Conservation (phyloP, 2,329 filamentous ascomycete genomes). For the Penicillium brasilianum region DNA sequence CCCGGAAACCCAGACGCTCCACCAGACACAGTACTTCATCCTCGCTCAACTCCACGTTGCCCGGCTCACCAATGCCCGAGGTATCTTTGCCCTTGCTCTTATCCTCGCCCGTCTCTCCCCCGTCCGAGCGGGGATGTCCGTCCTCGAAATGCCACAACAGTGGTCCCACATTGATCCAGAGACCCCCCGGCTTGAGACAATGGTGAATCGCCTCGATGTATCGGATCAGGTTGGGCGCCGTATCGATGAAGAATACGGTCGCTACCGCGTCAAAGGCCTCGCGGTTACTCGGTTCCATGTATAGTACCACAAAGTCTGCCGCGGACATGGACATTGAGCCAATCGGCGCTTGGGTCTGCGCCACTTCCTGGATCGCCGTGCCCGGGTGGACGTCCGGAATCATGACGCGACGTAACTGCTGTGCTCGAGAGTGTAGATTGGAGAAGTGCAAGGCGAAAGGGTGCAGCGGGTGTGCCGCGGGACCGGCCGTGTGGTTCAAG, state of each 20-base stretch:
- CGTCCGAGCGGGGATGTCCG: conserved; percentile 33
- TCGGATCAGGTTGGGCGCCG: conserved; percentile 86
- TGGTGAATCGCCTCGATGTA: conserved; percentile 84
- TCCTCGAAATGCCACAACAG: conserved; percentile 96
- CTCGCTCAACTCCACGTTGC: conserved; percentile 85
- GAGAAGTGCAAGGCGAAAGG: conserved; percentile 90
- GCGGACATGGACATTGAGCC: conserved; percentile 90
- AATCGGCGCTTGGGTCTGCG: conserved; percentile 36
- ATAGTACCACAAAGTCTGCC: conserved; percentile 89
- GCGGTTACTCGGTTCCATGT: conserved; percentile 67
- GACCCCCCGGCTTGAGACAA: conserved; percentile 76
- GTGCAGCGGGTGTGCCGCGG: conserved; percentile 71
- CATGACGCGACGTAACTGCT: conserved; percentile 74
- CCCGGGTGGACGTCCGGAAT: conserved; percentile 83
- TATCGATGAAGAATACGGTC: conserved; percentile 96
- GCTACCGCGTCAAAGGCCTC: conserved; percentile 79
- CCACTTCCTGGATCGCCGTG: conserved; percentile 54
- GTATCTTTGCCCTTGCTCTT: conserved; percentile 32
- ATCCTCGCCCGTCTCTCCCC: conserved; percentile 23
- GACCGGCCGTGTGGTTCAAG: conserved; percentile 57
- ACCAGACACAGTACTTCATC: conserved; percentile 85
- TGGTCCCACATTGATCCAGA: conserved; percentile 90
- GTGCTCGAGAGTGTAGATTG: conserved; percentile 73
- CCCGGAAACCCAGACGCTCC: conserved; percentile 73
- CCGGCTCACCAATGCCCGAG: conserved; percentile 81